A percentile compares a stretch with the other conserved stretches of the same genome.
Conservation (phyloP, 331 rosid species). For the Spiraea crenata region DNA sequence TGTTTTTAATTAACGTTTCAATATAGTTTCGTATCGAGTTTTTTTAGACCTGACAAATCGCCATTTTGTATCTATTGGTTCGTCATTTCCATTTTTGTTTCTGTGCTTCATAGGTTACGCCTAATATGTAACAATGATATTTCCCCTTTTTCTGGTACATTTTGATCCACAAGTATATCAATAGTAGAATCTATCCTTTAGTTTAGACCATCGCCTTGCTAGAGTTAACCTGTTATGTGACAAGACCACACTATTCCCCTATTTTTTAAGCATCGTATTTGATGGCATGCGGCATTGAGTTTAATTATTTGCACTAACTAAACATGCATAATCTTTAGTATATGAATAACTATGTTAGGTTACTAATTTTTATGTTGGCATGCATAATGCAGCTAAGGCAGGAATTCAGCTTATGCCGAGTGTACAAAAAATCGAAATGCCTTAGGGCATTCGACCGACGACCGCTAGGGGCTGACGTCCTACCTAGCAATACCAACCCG, state of each 20-base stretch:
- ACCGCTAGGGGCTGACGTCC: conserved; percentile 32
- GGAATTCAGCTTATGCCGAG: conserved; percentile 73
- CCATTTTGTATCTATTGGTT: too few relatives aligned
- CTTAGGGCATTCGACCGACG: conserved; percentile 77
- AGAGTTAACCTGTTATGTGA: too few relatives aligned
- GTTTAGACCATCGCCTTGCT: too few relatives aligned
- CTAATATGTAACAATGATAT: too few relatives aligned
- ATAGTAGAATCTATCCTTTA: too few relatives aligned
- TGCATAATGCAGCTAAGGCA: conserved; percentile 51
- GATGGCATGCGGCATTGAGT: neutral
- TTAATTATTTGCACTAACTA: neutral
- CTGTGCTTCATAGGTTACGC: too few relatives aligned
- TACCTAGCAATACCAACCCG: neutral
- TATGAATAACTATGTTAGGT: neutral
- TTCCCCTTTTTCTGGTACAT: too few relatives aligned
- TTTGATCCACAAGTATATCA: too few relatives aligned
- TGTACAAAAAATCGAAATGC: conserved; percentile 77
- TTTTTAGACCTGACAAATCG: too few relatives aligned
- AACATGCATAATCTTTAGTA: neutral
- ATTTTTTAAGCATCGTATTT: neutral
- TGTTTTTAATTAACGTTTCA: too few relatives aligned
- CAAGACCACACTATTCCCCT: neutral
- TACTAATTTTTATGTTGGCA: neutral
- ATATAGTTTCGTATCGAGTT: too few relatives aligned
- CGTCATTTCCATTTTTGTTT: too few relatives aligned